A percentile compares a stretch with the other conserved stretches of the same genome.
Conservation (phyloP, 306 rosid species). For the Cicer arietinum region DNA sequence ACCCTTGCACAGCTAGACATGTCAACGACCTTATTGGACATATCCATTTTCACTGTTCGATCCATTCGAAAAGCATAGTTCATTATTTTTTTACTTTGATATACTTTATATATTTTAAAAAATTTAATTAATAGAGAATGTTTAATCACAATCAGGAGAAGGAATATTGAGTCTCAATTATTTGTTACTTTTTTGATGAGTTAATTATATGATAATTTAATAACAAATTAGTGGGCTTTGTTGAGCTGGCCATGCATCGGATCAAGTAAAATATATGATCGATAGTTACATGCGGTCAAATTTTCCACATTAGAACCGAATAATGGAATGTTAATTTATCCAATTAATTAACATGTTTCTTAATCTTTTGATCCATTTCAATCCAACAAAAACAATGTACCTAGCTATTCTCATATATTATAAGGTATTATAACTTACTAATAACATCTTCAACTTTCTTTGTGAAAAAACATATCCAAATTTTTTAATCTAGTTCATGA, state of each 20-base stretch:
- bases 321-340: constrained; percentile 46
- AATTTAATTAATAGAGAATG: too few relatives aligned
- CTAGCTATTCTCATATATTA: neutral
- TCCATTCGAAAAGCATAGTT: too few relatives aligned
- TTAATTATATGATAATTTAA: too few relatives aligned
- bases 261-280: constrained; percentile 48
- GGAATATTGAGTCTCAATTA: too few relatives aligned
- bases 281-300: constrained; percentile 55
- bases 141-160: too few relatives aligned
- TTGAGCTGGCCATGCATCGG: constrained; percentile 48
- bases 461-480: constrained; percentile 38
- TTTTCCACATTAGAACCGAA: constrained; percentile 59
- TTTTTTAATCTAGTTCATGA: constrained; percentile 32
- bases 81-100: too few relatives aligned
- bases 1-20: too few relatives aligned
- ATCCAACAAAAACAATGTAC: constrained; percentile 37
- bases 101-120: too few relatives aligned
- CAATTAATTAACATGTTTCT: constrained; percentile 41
- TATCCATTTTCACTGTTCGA: too few relatives aligned
- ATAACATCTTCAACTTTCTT: constrained; percentile 31
- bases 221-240: constrained; percentile 35
- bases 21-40: too few relatives aligned
- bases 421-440: constrained; percentile 21
- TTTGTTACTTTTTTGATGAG: too few relatives aligned
- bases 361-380: constrained; percentile 41